A percentile compares a stretch with the other conserved stretches of the same genome.
Conservation (phyloP, 257 asterid species). For the Solanum neorickii region DNA sequence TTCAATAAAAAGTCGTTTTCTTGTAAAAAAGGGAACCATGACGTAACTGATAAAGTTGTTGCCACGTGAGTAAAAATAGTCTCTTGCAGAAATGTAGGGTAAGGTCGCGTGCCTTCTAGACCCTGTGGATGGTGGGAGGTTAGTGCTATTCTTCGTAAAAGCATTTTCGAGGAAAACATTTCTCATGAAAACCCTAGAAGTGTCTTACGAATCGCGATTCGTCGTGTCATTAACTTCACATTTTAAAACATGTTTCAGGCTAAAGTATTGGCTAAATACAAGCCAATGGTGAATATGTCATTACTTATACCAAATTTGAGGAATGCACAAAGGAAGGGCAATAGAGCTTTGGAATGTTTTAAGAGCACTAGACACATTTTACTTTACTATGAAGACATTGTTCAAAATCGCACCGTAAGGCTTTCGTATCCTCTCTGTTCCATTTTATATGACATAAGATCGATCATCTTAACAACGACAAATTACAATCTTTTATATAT, state of each 20-base stretch:
- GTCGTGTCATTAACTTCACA: background rate
- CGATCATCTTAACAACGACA: background rate
- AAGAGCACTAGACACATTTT: constrained; percentile 53
- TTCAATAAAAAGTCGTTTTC: background rate
- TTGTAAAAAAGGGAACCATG: background rate
- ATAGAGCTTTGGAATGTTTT: constrained; percentile 48
- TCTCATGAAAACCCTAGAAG: no score
- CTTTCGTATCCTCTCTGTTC: background rate
- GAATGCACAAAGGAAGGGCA: constrained; percentile 18
- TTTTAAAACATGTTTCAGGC: constrained; percentile 35
- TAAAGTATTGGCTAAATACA: constrained; percentile 54
- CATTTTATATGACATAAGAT: background rate
- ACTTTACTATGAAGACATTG: constrained; percentile 67
- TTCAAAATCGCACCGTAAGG: constrained; percentile 43
- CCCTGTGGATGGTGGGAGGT: background rate
- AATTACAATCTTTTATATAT: background rate
- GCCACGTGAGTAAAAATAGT: accelerated
- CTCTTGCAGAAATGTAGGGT: background rate
- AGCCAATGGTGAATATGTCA: constrained; percentile 47
- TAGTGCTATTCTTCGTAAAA: background rate
- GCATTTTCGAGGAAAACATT: background rate
- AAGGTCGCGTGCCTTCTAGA: background rate
- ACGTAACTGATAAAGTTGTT: background rate
- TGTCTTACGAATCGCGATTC: background rate
- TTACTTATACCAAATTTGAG: constrained; percentile 31